A percentile compares a stretch with the other conserved stretches of the same genome.
These are phyloP conservation scores for Plectranthus barbatus DNA, from an alignment of 257 asterid genomes.

Conservation along the genomic window DNA sequence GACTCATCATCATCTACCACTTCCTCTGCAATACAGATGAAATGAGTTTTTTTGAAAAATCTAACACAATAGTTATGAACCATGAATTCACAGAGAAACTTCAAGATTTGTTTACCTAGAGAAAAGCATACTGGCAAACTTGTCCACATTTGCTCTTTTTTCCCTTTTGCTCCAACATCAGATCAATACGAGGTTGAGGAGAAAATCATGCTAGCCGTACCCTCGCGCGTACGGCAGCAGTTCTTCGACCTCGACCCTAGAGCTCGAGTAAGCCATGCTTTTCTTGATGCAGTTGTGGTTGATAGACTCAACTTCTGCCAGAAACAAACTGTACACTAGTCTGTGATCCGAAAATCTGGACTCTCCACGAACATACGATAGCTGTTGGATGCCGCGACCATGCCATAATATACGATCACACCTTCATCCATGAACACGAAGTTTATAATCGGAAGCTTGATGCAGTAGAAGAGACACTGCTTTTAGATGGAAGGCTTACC, in stretches of 20 bases:
- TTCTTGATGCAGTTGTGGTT: constrained; percentile 56
- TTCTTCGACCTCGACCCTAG: constrained; percentile 91
- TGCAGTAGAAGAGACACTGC: no score
- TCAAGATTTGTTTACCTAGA: no score
- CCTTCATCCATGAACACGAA: constrained; percentile 38
- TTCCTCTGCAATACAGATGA: no score
- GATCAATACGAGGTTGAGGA: constrained; percentile 1
- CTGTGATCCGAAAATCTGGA: no score
- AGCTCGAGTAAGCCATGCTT: constrained; percentile 52
- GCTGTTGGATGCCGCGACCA: constrained; percentile 80
- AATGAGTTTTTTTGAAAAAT: no score
- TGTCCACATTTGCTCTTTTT: not conserved
- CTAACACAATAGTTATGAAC: no score
- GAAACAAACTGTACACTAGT: constrained; percentile 68
- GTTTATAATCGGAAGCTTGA: not conserved
- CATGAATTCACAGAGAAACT: no score
- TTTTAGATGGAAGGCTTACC: constrained; percentile 39
- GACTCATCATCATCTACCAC: no score
- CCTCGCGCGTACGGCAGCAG: constrained; percentile 55
- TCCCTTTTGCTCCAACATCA: not conserved
- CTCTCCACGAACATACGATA: no score
- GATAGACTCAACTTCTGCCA: constrained; percentile 83
- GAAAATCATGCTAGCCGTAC: constrained; percentile 33
- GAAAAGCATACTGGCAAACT: constrained; percentile 13
- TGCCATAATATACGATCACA: constrained; percentile 97